These are phyloP conservation scores for Diplocarpon mali DNA, from an alignment of 2,329 filamentous ascomycete genomes.

Conservation along the genomic window DNA sequence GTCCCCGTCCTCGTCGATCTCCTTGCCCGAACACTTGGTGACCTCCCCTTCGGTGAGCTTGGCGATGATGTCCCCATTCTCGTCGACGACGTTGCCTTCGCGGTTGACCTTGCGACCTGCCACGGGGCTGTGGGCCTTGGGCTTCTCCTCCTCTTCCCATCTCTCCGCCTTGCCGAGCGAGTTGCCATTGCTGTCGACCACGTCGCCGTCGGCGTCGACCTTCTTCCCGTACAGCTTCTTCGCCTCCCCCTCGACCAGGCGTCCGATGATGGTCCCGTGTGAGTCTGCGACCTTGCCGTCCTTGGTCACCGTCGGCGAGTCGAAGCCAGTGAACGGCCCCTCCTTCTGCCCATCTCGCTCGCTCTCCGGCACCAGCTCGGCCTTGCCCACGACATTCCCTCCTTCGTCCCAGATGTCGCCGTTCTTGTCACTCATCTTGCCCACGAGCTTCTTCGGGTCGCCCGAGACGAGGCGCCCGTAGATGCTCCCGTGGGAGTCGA, in stretches of 20 bases:
- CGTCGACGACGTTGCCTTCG: slow-evolving; percentile 47
- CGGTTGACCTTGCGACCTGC: slow-evolving; percentile 45
- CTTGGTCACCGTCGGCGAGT: slow-evolving; percentile 54
- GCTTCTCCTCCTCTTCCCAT: slow-evolving; percentile 45
- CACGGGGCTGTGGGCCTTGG: slow-evolving; percentile 41
- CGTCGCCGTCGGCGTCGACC: slow-evolving; percentile 75
- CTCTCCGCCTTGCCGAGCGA: slow-evolving; percentile 46
- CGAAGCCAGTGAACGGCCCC: slow-evolving; percentile 57
- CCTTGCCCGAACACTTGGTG: slow-evolving; percentile 53
- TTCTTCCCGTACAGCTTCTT: slow-evolving; percentile 61
- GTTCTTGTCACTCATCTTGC: slow-evolving; percentile 60
- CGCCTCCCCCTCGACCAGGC: slow-evolving; percentile 57
- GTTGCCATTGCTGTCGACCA: slow-evolving; percentile 65
- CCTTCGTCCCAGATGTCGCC: slow-evolving; percentile 63
- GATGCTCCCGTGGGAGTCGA: slow-evolving; percentile 42
- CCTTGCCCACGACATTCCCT: slow-evolving; percentile 58
- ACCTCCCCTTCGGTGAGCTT: slow-evolving; percentile 59
- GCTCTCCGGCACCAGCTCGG: slow-evolving; percentile 56
- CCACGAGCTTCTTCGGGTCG: slow-evolving; percentile 49
- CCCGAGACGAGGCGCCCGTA: slow-evolving; percentile 59
- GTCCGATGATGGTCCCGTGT: slow-evolving; percentile 60
- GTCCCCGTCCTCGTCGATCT: slow-evolving; percentile 60
- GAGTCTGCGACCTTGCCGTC: slow-evolving; percentile 57
- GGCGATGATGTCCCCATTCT: slow-evolving; percentile 49
- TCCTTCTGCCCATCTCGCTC: slow-evolving; percentile 53